phyloP scores from a whole-genome alignment of 2,329 filamentous ascomycete species.

The Stachybotrys chartarum region DNA sequence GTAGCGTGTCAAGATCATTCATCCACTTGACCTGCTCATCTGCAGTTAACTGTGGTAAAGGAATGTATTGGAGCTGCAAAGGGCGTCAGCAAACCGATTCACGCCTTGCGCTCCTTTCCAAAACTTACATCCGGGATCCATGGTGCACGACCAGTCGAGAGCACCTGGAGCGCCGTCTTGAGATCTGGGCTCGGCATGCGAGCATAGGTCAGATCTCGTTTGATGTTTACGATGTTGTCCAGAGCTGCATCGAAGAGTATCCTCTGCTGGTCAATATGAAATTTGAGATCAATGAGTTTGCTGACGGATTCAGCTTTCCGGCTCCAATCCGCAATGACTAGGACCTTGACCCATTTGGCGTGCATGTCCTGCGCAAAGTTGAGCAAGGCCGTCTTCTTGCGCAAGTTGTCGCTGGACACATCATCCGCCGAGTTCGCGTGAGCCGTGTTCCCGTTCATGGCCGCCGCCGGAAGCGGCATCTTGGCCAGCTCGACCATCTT shows the following conservation, averaged over 20 bases:
- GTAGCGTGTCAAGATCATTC: slow-evolving; percentile 73
- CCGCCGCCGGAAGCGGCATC: slow-evolving; percentile 48
- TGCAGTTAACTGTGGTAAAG: slow-evolving; percentile 61
- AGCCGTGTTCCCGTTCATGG: slow-evolving; percentile 42
- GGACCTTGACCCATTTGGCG: slow-evolving; percentile 83
- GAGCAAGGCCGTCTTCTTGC: slow-evolving; percentile 69
- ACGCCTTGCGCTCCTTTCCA: not conserved
- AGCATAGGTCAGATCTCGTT: slow-evolving; percentile 62
- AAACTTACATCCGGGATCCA: slow-evolving; percentile 70
- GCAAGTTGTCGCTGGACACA: slow-evolving; percentile 55
- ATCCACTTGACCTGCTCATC: slow-evolving; percentile 69
- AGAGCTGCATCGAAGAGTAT: slow-evolving; percentile 53
- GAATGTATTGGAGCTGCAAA: slow-evolving; percentile 64
- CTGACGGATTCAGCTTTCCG: slow-evolving; percentile 71
- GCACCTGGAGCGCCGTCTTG: slow-evolving; percentile 76
- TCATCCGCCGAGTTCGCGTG: slow-evolving; percentile 39
- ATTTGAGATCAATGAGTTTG: slow-evolving; percentile 80
- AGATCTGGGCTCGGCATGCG: slow-evolving; percentile 86
- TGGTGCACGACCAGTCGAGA: slow-evolving; percentile 69
- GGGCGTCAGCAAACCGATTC: slow-evolving; percentile 23
- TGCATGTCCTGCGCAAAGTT: slow-evolving; percentile 75
- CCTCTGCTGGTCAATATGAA: slow-evolving; percentile 61
- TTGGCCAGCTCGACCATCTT: slow-evolving; percentile 64
- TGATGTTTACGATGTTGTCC: slow-evolving; percentile 61
- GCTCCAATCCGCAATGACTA: slow-evolving; percentile 89